Percentiles rank a stretch among this genome's conserved stretches.
phyloP scores from a whole-genome alignment of 495 filamentous ascomycete genomes.

The Penicillium paradoxum region DNA sequence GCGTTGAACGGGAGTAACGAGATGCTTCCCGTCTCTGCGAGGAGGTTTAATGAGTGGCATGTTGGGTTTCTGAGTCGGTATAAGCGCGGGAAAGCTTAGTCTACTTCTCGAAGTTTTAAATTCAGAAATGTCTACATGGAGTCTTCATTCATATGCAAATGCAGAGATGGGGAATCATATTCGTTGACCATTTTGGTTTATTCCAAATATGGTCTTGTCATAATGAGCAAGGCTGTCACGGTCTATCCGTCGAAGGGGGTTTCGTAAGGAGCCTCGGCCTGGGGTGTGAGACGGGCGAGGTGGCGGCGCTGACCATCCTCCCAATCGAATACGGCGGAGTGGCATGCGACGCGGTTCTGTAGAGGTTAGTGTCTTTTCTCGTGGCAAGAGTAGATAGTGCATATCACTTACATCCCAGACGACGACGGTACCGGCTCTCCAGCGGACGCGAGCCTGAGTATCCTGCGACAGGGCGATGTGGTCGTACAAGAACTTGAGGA shows the following conservation, averaged over 20 bases:
- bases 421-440: constrained; percentile 53
- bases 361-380: constrained; percentile 4
- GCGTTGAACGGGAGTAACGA: constrained; percentile 46
- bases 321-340: constrained; percentile 79
- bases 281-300: constrained; percentile 77
- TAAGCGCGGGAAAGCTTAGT: constrained; percentile 6
- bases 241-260: constrained; percentile 47
- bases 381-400: background rate
- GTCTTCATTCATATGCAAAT: too few species aligned
- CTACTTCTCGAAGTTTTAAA: background rate
- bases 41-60: constrained; percentile 59
- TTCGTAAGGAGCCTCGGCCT: constrained; percentile 72
- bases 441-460: constrained; percentile 54
- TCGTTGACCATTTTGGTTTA: too few species aligned
- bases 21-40: constrained; percentile 51
- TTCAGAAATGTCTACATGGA: background rate
- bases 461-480: constrained; percentile 57
- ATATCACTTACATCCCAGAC: constrained; percentile 54
- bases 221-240: too few species aligned
- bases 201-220: too few species aligned
- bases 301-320: constrained; percentile 73
- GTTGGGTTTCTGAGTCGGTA: constrained; percentile 57
- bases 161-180: too few species aligned
- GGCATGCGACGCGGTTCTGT: constrained; percentile 67
- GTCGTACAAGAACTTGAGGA: constrained; percentile 62